Conservation (phyloP, 208 protist genomes). For the Leishmania amazonensis region DNA sequence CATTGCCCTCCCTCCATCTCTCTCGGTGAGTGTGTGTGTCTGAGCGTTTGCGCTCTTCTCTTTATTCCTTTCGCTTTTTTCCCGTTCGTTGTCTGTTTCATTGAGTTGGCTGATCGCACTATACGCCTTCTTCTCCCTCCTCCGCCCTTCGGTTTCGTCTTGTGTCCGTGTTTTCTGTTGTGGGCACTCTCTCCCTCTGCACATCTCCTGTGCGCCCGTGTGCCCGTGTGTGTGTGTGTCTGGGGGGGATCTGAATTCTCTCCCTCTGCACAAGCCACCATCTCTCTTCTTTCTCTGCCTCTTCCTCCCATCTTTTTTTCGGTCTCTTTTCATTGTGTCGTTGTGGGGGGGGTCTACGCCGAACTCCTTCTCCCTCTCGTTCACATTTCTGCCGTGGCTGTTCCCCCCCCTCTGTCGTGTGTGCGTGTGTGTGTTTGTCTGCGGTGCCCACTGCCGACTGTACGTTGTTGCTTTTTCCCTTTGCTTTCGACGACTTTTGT, state of each 20-base stretch:
- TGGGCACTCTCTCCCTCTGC: neutral
- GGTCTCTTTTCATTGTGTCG: neutral
- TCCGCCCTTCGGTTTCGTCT: neutral
- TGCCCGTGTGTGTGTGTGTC: too few species aligned
- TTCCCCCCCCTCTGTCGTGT: neutral
- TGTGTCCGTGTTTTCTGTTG: neutral
- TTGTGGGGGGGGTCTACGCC: neutral
- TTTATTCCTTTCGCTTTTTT: constrained; percentile 19
- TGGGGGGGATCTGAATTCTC: neutral
- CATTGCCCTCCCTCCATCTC: neutral
- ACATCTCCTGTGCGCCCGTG: neutral
- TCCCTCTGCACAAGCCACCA: neutral
- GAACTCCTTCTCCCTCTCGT: neutral
- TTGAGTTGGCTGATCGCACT: neutral
- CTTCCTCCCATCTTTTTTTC: neutral
- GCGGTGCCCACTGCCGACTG: neutral
- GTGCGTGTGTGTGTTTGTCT: neutral
- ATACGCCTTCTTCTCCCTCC: neutral
- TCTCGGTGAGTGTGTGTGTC: neutral
- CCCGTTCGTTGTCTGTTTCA: neutral
- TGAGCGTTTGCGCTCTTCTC: neutral
- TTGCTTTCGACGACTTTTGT: neutral
- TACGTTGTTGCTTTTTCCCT: neutral
- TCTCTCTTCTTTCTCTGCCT: neutral
- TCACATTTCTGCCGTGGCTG: neutral